Percentiles rank a stretch among this genome's conserved stretches.
These are phyloP conservation scores for Coriaria nepalensis DNA, from an alignment of 306 rosid species.

Conservation along the genomic window DNA sequence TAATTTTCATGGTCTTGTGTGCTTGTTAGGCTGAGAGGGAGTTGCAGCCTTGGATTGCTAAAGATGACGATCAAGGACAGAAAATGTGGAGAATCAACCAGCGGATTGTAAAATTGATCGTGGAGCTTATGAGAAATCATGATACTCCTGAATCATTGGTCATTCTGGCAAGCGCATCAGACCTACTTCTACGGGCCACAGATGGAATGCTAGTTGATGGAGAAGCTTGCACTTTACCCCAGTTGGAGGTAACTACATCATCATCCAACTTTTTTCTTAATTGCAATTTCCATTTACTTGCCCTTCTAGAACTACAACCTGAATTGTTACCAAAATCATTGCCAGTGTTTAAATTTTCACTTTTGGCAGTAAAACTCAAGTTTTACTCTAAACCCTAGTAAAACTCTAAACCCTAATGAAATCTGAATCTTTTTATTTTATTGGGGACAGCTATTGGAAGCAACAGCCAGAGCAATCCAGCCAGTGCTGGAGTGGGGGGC, in stretches of 20 bases:
- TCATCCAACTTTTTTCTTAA: no score
- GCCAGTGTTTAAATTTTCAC: no score
- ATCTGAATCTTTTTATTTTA: background rate
- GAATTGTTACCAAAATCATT: no score
- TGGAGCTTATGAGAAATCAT: slow-evolving; percentile 91
- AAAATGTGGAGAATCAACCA: slow-evolving; percentile 95
- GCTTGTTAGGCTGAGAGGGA: slow-evolving; percentile 93
- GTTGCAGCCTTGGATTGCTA: slow-evolving; percentile 96
- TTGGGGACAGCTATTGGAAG: slow-evolving; percentile 64
- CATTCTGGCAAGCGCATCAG: slow-evolving; percentile 84
- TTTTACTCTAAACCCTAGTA: no score
- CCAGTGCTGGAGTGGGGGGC: slow-evolving; percentile 81
- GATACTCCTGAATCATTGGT: slow-evolving; percentile 70
- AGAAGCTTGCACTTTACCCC: slow-evolving; percentile 95
- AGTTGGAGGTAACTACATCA: slow-evolving; percentile 55
- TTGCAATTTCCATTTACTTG: no score
- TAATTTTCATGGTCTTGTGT: no score
- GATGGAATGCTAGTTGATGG: slow-evolving; percentile 99
- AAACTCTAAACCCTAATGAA: no score
- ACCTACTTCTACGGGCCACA: slow-evolving; percentile 86
- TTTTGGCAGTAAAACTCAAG: no score
- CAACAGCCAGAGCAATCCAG: slow-evolving; percentile 81
- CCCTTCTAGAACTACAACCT: no score
- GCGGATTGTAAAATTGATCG: slow-evolving; percentile 80
- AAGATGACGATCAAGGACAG: slow-evolving; percentile 89